Evolutionary conservation across 177 flowering plant genomes (phyloP).

Genomic region (Telopea speciosissima): DNA sequence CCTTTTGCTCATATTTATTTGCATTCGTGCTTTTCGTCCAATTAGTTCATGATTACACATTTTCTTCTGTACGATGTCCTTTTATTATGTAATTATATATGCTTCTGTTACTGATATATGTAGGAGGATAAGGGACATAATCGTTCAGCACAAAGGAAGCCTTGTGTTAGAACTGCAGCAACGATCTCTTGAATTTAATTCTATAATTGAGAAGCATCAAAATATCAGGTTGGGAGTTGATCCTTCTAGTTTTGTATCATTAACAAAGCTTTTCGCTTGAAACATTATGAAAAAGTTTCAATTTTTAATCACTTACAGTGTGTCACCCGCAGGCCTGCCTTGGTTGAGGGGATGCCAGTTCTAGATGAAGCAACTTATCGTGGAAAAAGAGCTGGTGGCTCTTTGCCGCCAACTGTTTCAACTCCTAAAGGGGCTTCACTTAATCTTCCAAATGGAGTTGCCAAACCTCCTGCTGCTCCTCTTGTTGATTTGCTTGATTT

Average conservation of each 20-base stretch:
- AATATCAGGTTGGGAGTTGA: conserved; percentile 59
- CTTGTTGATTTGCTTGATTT: conserved; percentile 89
- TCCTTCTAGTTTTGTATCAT: background rate
- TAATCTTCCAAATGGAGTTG: conserved; percentile 85
- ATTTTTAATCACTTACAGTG: conserved; percentile 3
- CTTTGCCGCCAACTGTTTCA: conserved; percentile 52
- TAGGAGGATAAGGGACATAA: conserved; percentile 73
- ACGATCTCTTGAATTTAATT: conserved; percentile 86
- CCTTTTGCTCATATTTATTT: too few relatives aligned
- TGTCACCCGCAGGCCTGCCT: conserved; percentile 45
- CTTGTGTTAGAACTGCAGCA: conserved; percentile 94
- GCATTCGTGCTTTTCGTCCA: background rate
- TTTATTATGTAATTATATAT: background rate
- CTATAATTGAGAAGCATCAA: conserved; percentile 76
- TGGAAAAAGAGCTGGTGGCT: conserved; percentile 74
- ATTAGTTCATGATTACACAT: background rate
- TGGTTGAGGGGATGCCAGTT: conserved; percentile 96
- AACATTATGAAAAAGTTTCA: background rate
- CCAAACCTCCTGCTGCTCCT: conserved; percentile 68
- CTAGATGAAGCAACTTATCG: conserved; percentile 86
- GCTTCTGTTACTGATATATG: conserved; percentile 9
- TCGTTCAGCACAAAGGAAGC: conserved; percentile 66
- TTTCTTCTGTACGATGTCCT: background rate
- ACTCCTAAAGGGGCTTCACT: conserved; percentile 47
- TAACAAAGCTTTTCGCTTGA: background rate